Conservation (phyloP, 2,329 filamentous ascomycete genomes). For the Alternaria infectoria region DNA sequence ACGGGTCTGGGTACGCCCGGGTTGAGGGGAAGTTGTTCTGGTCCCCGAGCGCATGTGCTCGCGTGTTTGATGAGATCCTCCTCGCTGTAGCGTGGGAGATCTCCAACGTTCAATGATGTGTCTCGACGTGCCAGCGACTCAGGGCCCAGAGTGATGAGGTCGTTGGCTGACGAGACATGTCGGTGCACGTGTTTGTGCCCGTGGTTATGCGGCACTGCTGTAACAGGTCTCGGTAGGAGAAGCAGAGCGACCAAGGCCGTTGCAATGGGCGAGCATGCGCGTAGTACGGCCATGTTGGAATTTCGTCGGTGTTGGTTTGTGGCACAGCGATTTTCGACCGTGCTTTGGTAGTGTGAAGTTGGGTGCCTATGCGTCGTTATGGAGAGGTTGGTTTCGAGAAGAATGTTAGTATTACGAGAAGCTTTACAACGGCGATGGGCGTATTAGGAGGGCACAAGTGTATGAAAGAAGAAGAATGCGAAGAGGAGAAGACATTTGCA, state of each 20-base stretch:
- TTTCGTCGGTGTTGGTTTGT: neutral
- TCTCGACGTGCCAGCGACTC: neutral
- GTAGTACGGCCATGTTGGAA: neutral
- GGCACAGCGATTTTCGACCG: neutral
- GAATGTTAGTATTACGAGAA: accelerated
- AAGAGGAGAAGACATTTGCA: neutral
- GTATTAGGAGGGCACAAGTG: neutral
- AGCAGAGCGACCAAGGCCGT: neutral
- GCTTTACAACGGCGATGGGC: accelerated
- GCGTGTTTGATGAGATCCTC: too few relatives aligned
- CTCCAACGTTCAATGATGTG: neutral
- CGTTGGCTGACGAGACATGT: neutral
- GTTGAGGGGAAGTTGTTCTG: too few relatives aligned
- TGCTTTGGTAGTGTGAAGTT: neutral
- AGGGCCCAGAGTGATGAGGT: neutral
- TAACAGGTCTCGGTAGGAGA: neutral
- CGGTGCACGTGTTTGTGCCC: neutral
- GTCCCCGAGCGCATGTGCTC: too few relatives aligned
- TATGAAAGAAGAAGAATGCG: neutral
- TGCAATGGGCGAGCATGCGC: too few relatives aligned
- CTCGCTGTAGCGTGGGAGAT: too few relatives aligned
- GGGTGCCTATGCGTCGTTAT: neutral
- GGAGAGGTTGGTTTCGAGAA: too few relatives aligned
- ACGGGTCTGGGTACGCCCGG: too few relatives aligned
- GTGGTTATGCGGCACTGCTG: neutral